Conservation (phyloP, 306 rosid species). For the Sphenostylis stenocarpa region DNA sequence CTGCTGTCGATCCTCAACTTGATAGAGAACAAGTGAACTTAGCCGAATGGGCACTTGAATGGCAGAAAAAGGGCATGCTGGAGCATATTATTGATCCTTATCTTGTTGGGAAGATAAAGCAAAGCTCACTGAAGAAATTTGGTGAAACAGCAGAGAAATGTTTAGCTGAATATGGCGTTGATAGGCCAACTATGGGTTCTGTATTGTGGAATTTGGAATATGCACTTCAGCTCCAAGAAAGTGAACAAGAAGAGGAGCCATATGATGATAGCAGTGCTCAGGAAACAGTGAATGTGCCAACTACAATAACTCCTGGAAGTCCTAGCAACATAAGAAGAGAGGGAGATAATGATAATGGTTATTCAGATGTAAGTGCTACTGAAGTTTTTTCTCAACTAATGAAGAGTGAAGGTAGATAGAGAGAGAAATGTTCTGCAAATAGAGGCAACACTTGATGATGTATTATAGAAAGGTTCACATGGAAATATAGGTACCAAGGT, state of each 20-base stretch:
- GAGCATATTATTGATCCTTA: slow-evolving; percentile 63
- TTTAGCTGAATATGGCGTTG: slow-evolving; percentile 84
- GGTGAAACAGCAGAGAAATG: slow-evolving; percentile 95
- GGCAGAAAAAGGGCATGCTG: slow-evolving; percentile 78
- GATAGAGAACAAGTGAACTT: slow-evolving; percentile 82
- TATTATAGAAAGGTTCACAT: background rate
- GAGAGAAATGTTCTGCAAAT: slow-evolving; percentile 33
- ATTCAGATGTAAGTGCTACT: slow-evolving; percentile 54
- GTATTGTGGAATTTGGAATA: slow-evolving; percentile 90
- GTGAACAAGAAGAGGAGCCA: slow-evolving; percentile 39
- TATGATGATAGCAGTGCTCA: slow-evolving; percentile 20
- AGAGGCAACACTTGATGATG: slow-evolving; percentile 3
- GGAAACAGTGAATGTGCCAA: slow-evolving; percentile 26
- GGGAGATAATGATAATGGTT: slow-evolving; percentile 38
- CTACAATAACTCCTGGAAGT: slow-evolving; percentile 32
- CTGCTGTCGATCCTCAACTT: slow-evolving; percentile 83
- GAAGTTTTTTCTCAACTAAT: slow-evolving; percentile 78
- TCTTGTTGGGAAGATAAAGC: slow-evolving; percentile 68
- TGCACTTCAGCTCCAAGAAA: slow-evolving; percentile 80
- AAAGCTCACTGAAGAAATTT: slow-evolving; percentile 65
- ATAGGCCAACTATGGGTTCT: slow-evolving; percentile 85
- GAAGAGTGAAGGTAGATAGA: slow-evolving; percentile 73
- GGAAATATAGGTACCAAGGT: slow-evolving; percentile 32
- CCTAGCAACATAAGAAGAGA: slow-evolving; percentile 41
- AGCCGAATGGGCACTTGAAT: slow-evolving; percentile 82